phyloP scores from a whole-genome alignment of 192 early-diverging fungal species.

The Phlyctochytrium planicorne region DNA sequence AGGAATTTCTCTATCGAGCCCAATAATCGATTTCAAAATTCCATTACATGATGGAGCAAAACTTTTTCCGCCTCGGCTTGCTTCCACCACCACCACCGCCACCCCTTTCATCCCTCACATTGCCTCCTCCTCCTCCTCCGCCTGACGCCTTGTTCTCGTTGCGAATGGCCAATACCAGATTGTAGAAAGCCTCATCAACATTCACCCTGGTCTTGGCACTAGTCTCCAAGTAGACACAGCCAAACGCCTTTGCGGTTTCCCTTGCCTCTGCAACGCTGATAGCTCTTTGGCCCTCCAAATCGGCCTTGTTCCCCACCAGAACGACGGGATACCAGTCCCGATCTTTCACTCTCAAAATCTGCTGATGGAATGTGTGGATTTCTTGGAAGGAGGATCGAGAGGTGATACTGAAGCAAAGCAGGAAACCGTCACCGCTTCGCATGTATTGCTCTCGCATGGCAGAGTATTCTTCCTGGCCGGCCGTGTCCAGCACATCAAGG shows the following conservation, averaged over 20 bases:
- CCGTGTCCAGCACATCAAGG: constrained; percentile 90
- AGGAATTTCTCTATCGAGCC: neutral
- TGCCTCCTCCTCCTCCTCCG: constrained; percentile 1
- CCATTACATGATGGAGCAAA: neutral
- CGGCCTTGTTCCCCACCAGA: constrained; percentile 87
- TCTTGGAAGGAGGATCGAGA: constrained; percentile 75
- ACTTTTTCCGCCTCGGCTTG: constrained; percentile 2
- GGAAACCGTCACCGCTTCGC: constrained; percentile 82
- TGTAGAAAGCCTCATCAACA: constrained; percentile 89
- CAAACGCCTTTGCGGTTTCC: constrained; percentile 74
- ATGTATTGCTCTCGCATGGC: constrained; percentile 82
- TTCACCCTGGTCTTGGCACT: constrained; percentile 85
- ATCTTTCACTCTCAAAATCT: constrained; percentile 83
- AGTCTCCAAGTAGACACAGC: constrained; percentile 83
- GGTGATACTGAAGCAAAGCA: constrained; percentile 79
- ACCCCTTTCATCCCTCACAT: neutral
- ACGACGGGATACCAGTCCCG: constrained; percentile 73
- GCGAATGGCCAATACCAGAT: constrained; percentile 82
- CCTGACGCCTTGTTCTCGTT: constrained; percentile 21
- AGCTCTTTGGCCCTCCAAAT: constrained; percentile 68
- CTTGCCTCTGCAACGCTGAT: constrained; percentile 67
- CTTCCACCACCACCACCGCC: neutral
- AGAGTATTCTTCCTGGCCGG: constrained; percentile 82
- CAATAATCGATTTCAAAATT: neutral
- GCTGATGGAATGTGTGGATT: constrained; percentile 66